A percentile compares a stretch with the other conserved stretches of the same genome.
Conservation (phyloP, 495 filamentous ascomycete species). For the Neurospora pannonica region DNA sequence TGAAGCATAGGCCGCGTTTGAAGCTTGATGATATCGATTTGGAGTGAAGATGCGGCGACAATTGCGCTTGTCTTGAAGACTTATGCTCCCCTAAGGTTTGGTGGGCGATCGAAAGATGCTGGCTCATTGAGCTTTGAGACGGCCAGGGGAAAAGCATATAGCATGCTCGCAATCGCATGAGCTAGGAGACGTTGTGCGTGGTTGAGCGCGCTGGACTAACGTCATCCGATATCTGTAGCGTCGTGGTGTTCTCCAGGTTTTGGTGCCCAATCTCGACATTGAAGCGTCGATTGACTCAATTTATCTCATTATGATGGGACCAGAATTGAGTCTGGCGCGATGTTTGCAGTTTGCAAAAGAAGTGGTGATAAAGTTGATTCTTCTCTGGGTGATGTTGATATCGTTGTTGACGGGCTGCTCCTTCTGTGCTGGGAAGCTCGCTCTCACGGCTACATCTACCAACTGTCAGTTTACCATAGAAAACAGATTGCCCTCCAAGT, state of each 20-base stretch:
- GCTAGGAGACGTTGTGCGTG: background rate
- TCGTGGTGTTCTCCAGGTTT: background rate
- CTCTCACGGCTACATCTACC: background rate
- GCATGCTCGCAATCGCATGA: background rate
- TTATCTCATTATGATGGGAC: too few species aligned
- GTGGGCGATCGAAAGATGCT: background rate
- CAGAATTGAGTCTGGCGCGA: too few species aligned
- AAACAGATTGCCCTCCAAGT: background rate
- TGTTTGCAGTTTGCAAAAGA: too few species aligned
- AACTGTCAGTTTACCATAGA: background rate
- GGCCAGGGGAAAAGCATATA: background rate
- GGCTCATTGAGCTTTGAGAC: background rate
- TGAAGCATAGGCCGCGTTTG: background rate
- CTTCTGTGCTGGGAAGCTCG: background rate
- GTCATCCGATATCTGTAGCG: background rate
- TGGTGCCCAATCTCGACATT: background rate
- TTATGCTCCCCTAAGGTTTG: background rate
- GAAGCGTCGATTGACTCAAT: background rate
- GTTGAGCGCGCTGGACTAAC: background rate
- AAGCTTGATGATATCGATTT: background rate
- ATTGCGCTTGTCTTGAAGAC: background rate
- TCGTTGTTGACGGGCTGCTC: background rate
- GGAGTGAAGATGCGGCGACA: background rate
- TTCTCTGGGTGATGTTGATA: background rate
- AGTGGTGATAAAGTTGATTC: too few species aligned